Evolutionary conservation across 2,329 filamentous ascomycete species (phyloP).

Genomic region (Epichloe sibirici): DNA sequence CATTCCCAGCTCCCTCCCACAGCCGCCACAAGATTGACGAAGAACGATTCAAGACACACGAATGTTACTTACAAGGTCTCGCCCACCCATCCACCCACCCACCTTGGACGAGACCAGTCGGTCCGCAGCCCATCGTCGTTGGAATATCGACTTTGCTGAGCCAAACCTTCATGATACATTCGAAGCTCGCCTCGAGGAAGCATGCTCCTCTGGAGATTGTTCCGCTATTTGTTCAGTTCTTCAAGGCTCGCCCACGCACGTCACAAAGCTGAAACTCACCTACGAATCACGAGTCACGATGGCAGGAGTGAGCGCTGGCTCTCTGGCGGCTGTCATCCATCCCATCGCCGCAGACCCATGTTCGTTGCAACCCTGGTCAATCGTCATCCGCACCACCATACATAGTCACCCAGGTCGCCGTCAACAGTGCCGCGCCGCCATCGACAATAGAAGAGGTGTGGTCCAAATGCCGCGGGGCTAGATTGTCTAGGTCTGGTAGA

Average conservation of each 20-base stretch:
- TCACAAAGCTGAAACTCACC: background rate
- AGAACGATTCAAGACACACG: background rate
- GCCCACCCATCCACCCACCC: background rate
- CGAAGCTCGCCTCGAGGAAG: background rate
- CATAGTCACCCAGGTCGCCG: background rate
- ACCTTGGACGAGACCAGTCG: background rate
- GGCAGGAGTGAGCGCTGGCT: background rate
- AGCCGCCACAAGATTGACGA: background rate
- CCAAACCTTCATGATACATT: background rate
- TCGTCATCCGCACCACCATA: conserved; percentile 5
- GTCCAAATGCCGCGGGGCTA: background rate
- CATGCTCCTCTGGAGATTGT: background rate
- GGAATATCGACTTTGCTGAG: background rate
- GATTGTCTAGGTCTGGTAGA: background rate
- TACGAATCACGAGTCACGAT: no score
- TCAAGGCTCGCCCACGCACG: background rate
- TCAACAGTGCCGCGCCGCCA: conserved; percentile 6
- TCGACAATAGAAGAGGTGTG: conserved; percentile 5
- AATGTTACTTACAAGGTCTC: background rate
- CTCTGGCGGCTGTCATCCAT: background rate
- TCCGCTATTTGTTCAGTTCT: background rate
- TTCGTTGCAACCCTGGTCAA: conserved; percentile 7
- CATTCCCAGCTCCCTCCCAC: background rate
- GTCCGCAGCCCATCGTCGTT: background rate
- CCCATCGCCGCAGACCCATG: conserved; percentile 3